Percentiles rank a stretch among this genome's conserved stretches.
phyloP scores from a whole-genome alignment of 129 eudicot genomes.

The Gnaphalium uliginosum region DNA sequence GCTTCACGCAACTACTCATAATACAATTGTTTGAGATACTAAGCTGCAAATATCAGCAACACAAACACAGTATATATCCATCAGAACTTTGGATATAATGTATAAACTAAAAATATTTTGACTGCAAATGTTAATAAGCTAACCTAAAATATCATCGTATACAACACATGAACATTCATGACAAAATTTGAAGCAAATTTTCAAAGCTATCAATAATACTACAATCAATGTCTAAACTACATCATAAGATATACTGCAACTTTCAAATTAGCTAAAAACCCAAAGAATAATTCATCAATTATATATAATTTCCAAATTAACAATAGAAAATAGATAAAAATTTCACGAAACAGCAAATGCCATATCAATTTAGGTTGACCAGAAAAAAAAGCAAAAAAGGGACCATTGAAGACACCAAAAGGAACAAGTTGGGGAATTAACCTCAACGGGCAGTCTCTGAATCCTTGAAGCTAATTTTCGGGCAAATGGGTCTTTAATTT shows the following conservation, averaged over 20 bases:
- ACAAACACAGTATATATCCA: slow-evolving; percentile 2
- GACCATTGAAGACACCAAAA: background rate
- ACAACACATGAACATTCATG: no score
- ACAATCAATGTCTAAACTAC: background rate
- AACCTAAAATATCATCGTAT: background rate
- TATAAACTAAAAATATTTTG: background rate
- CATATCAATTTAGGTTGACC: background rate
- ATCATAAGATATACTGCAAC: background rate
- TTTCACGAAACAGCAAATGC: background rate
- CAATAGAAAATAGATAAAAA: no score
- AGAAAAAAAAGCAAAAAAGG: background rate
- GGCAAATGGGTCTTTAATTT: slow-evolving; percentile 65
- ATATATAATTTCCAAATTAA: no score
- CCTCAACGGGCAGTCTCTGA: slow-evolving; percentile 73
- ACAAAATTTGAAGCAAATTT: no score
- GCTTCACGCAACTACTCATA: slow-evolving; percentile 95
- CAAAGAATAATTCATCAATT: no score
- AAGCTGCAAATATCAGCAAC: slow-evolving; percentile 44
- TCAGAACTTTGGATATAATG: background rate
- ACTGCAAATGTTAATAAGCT: background rate
- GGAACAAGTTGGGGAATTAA: slow-evolving; percentile 4
- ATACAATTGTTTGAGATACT: slow-evolving; percentile 49
- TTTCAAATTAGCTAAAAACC: background rate
- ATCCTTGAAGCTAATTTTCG: slow-evolving; percentile 70
- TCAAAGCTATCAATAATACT: no score